These are phyloP conservation scores for Penicillium sp. DNA, from an alignment of 2,329 filamentous ascomycete species.

Conservation along the genomic window DNA sequence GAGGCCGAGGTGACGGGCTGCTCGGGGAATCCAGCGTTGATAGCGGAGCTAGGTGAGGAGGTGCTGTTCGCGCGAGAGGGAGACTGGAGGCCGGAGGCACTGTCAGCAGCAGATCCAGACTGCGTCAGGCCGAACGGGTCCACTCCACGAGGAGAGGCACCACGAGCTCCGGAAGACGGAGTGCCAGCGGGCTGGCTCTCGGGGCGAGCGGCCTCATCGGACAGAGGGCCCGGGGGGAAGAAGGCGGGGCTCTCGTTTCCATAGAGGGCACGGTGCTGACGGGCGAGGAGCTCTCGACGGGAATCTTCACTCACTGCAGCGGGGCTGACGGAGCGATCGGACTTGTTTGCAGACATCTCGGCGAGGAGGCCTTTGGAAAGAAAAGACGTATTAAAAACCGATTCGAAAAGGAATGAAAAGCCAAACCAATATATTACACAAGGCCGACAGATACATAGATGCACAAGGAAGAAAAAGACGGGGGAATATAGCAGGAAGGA, in stretches of 20 bases:
- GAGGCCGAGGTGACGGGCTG: slow-evolving; percentile 76
- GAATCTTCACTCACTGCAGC: slow-evolving; percentile 90
- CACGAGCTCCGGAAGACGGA: slow-evolving; percentile 58
- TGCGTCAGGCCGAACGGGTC: slow-evolving; percentile 59
- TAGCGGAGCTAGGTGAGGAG: slow-evolving; percentile 60
- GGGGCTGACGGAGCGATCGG: slow-evolving; percentile 78
- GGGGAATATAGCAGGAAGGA: slow-evolving; percentile 34
- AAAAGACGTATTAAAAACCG: slow-evolving; percentile 39
- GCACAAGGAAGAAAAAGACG: slow-evolving; percentile 27
- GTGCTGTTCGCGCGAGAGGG: slow-evolving; percentile 75
- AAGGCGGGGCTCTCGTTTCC: slow-evolving; percentile 65
- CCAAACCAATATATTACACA: slow-evolving; percentile 41
- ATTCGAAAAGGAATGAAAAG: slow-evolving; percentile 11
- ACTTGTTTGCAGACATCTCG: slow-evolving; percentile 69
- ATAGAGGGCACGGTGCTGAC: slow-evolving; percentile 91
- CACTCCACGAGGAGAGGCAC: slow-evolving; percentile 73
- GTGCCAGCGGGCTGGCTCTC: slow-evolving; percentile 62
- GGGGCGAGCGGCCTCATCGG: slow-evolving; percentile 63
- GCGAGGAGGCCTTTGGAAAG: slow-evolving; percentile 55
- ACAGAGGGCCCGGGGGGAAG: slow-evolving; percentile 61
- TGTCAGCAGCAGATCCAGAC: slow-evolving; percentile 41
- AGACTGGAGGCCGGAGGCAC: slow-evolving; percentile 45
- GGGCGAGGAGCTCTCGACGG: slow-evolving; percentile 89
- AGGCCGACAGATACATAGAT: slow-evolving; percentile 41
- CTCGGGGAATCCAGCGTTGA: slow-evolving; percentile 50